Base-by-base conservation (phyloP, 331 rosid genomes). In the Arachis monticola region DNA sequence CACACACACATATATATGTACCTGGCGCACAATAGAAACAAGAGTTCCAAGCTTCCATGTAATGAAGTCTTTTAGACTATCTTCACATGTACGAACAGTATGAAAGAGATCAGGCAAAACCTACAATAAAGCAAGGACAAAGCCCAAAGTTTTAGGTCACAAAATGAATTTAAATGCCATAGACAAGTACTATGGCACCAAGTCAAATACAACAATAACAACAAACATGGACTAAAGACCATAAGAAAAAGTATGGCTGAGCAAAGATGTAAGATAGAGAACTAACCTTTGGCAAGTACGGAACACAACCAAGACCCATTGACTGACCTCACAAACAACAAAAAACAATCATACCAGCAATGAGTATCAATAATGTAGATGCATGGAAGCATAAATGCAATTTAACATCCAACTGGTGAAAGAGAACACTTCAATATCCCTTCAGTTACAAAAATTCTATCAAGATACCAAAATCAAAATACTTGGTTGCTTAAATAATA, bases 11-110 rank as follows among this genome's bases (percentile, higher is more conserved):
- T 4, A 27, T 60, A 8, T 78, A 56, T 68, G 57, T 78, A 91
- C 98, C 97, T 93, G 99, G 71, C 96, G 97, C 84, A 92, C 99
- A 77, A 94, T 92, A 79, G 99, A 94, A 78, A 92, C 97, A 79
- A 94, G 83, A 40, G 97, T 94, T 76, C 99, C 99, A 74, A 94
- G 97, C 89, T 92, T 94, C 99, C 99, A 88, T 47, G 99, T 94
- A 67, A 94, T 90, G 41, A 92, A 90, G 81, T 94, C 99, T 85
- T 88, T 94, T 64, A 94, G 80, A 64, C 85, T 88, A 81, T 94
- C 99, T 84, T 94, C 99, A 72, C 99, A 94, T 57, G 93, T 88
- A 27, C 97, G 91, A 77, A 94, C 96, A 82, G 87, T 88, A 76
- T 88, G 93, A 83, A 94, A 92, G 50, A 94, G 93, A 89, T 94